Evolutionary conservation across 179 eudicot genomes (phyloP).

Genomic region (Nepenthes alata): DNA sequence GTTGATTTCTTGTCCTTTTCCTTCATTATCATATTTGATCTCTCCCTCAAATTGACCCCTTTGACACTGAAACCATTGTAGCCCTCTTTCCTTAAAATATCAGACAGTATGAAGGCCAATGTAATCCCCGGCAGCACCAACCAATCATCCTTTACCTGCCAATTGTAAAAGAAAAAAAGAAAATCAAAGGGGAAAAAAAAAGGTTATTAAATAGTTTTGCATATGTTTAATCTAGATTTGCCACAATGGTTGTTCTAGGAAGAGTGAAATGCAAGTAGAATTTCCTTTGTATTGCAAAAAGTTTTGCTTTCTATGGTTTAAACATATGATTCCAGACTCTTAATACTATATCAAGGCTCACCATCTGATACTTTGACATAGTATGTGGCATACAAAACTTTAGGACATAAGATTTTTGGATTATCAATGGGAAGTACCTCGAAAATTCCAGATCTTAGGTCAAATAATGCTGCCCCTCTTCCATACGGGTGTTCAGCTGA

Average conservation of each 20-base stretch:
- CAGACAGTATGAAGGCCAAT: conserved; percentile 43
- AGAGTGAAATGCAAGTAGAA: too few species aligned
- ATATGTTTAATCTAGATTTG: too few species aligned
- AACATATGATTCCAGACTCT: too few species aligned
- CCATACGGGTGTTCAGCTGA: conserved; percentile 71
- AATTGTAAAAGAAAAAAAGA: not conserved
- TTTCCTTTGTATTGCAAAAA: too few species aligned
- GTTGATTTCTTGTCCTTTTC: conserved; percentile 6
- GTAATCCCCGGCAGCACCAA: conserved; percentile 40
- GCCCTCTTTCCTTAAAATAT: conserved; percentile 45
- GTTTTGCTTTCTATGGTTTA: too few species aligned
- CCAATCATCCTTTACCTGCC: conserved; percentile 71
- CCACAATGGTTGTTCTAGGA: too few species aligned
- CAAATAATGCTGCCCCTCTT: conserved; percentile 51
- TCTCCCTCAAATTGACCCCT: conserved; percentile 10
- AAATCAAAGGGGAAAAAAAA: not conserved
- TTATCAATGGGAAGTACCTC: conserved; percentile 27
- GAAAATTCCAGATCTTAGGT: conserved; percentile 49
- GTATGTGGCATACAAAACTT: not conserved
- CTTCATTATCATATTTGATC: conserved; percentile 10
- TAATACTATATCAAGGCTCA: too few species aligned
- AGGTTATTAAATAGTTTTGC: not conserved
- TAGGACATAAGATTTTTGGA: not conserved
- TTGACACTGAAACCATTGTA: conserved; percentile 18
- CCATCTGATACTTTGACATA: not conserved